These are phyloP conservation scores for Exutisphaerella laricina DNA, from an alignment of 2,329 filamentous ascomycete species.

Conservation along the genomic window DNA sequence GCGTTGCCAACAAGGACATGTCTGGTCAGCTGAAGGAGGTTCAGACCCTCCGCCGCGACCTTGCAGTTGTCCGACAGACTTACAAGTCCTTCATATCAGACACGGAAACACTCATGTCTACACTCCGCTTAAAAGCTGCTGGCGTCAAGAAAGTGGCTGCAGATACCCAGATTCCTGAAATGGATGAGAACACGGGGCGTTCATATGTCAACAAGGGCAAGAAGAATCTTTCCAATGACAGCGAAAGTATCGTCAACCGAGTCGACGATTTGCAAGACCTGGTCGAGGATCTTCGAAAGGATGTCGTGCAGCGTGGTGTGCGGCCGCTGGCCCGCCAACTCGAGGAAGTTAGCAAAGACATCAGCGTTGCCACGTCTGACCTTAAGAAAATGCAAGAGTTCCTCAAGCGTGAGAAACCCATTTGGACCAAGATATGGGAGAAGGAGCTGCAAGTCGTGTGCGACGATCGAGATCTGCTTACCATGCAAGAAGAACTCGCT, in stretches of 20 bases:
- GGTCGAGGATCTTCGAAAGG: constrained; percentile 93
- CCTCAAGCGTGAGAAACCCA: constrained; percentile 82
- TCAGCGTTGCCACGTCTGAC: constrained; percentile 72
- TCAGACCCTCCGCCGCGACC: constrained; percentile 75
- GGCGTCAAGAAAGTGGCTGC: constrained; percentile 71
- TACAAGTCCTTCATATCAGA: constrained; percentile 89
- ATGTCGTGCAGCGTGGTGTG: constrained; percentile 88
- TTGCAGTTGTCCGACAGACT: constrained; percentile 86
- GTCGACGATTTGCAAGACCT: constrained; percentile 97
- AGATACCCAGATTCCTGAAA: constrained; percentile 63
- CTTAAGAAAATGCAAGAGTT: constrained; percentile 93
- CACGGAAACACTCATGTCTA: constrained; percentile 79
- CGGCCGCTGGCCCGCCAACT: constrained; percentile 85
- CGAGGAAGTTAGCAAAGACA: constrained; percentile 82
- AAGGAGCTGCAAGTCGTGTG: constrained; percentile 94
- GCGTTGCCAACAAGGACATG: constrained; percentile 33
- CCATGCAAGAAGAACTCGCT: constrained; percentile 91
- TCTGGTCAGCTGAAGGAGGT: constrained; percentile 68
- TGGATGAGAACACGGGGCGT: constrained; percentile 74
- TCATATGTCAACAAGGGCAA: constrained; percentile 81
- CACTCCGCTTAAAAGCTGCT: constrained; percentile 73
- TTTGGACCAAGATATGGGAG: constrained; percentile 99
- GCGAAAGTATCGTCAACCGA: constrained; percentile 80
- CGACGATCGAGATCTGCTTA: constrained; percentile 88
- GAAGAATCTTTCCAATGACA: constrained; percentile 79